These are phyloP conservation scores for Aureobasidium sp. DNA, from an alignment of 2,329 filamentous ascomycete genomes.

Conservation along the genomic window DNA sequence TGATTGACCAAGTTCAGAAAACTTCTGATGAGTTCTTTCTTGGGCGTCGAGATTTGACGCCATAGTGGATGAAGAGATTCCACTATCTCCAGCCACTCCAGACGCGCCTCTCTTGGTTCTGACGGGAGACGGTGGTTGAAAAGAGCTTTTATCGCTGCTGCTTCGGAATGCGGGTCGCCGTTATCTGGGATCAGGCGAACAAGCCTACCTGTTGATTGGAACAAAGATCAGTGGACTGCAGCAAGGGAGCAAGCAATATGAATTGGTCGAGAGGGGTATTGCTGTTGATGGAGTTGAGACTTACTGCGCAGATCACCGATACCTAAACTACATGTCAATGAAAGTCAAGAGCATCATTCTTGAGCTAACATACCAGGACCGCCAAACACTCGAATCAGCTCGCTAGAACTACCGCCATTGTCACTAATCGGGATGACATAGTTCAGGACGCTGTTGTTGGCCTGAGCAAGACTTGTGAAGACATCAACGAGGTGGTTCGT, in stretches of 20 bases:
- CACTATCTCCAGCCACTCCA: constrained; percentile 83
- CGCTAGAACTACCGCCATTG: constrained; percentile 89
- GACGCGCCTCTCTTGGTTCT: constrained; percentile 53
- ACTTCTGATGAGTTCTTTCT: constrained; percentile 46
- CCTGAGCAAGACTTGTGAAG: constrained; percentile 57
- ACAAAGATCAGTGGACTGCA: neutral
- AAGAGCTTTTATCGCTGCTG: constrained; percentile 67
- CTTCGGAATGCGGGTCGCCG: constrained; percentile 52
- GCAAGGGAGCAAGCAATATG: neutral
- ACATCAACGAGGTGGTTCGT: constrained; percentile 91
- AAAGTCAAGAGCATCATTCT: neutral
- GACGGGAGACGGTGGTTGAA: constrained; percentile 80
- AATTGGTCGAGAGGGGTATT: neutral
- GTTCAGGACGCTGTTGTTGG: constrained; percentile 61
- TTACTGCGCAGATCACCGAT: constrained; percentile 69
- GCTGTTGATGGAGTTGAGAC: constrained; percentile 24
- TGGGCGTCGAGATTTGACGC: constrained; percentile 46
- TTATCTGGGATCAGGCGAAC: constrained; percentile 78
- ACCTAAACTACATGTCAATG: constrained; percentile 28
- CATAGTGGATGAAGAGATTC: constrained; percentile 75
- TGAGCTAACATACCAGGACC: constrained; percentile 60
- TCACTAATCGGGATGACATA: constrained; percentile 95
- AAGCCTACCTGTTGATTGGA: constrained; percentile 58
- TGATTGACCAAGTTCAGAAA: constrained; percentile 45
- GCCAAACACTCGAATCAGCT: constrained; percentile 89